Evolutionary conservation across 495 filamentous ascomycete species (phyloP).

Genomic region (Jackrogersella multiformis): DNA sequence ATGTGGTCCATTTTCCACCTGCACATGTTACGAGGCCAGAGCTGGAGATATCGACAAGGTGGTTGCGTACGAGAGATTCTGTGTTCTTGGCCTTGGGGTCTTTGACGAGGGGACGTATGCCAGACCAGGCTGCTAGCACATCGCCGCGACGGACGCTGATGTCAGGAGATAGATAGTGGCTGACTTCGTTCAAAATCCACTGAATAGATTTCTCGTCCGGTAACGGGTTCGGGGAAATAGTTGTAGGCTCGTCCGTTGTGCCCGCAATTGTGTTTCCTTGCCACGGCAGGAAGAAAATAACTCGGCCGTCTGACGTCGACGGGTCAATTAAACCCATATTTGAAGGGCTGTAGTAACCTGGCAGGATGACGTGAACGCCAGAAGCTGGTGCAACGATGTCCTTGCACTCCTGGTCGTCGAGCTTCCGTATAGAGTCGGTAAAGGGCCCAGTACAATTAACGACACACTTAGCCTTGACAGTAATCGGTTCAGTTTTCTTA

Average conservation of each 20-base stretch:
- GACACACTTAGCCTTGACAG: constrained; percentile 85
- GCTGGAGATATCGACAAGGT: constrained; percentile 85
- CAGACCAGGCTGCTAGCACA: constrained; percentile 95
- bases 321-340: constrained; percentile 98
- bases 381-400: constrained; percentile 95
- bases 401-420: constrained; percentile 76
- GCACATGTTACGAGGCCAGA: constrained; percentile 92
- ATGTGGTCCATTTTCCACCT: constrained; percentile 99
- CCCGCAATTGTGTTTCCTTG: constrained; percentile 99
- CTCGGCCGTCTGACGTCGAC: constrained; percentile 90
- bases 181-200: constrained; percentile 94
- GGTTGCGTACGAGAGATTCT: constrained; percentile 93
- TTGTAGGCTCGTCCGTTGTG: constrained; percentile 90
- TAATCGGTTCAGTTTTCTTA: constrained; percentile 66
- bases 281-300: constrained; percentile 99
- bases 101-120: constrained; percentile 91
- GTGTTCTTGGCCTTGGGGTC: constrained; percentile 95
- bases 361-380: constrained; percentile 93
- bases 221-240: constrained; percentile 81
- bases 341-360: constrained; percentile 92
- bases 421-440: constrained; percentile 90
- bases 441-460: constrained; percentile 98
- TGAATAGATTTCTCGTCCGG: constrained; percentile 93
- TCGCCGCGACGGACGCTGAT: constrained; percentile 94
- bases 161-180: constrained; percentile 87